Conservation (phyloP, 2,329 filamentous ascomycete genomes). For the Emmonsia crescens region DNA sequence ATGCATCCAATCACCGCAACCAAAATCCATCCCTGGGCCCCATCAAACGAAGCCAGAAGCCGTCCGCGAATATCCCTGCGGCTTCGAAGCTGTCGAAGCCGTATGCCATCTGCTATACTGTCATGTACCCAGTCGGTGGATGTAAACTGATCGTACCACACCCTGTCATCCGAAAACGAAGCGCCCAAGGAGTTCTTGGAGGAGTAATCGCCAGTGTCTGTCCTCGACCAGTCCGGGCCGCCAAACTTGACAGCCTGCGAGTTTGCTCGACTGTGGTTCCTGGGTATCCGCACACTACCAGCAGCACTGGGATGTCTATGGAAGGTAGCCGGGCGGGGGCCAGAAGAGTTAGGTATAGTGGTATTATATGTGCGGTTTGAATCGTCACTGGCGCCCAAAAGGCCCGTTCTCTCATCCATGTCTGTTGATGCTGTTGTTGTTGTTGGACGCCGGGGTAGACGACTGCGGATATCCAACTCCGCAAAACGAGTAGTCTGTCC, state of each 20-base stretch:
- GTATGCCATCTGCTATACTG: constrained; percentile 85
- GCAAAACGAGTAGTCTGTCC: constrained; percentile 10
- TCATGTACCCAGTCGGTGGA: constrained; percentile 98
- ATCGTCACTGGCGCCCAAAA: constrained; percentile 19
- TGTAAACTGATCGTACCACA: constrained; percentile 98
- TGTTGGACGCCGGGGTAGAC: constrained; percentile 5
- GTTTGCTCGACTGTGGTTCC: constrained; percentile 39
- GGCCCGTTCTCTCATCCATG: constrained; percentile 25
- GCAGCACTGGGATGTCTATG: constrained; percentile 26
- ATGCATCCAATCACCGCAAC: constrained; percentile 81
- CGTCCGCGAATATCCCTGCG: constrained; percentile 79
- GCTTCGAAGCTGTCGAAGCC: constrained; percentile 69
- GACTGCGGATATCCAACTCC: constrained; percentile 10
- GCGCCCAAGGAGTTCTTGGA: constrained; percentile 40
- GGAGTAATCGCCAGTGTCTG: constrained; percentile 45
- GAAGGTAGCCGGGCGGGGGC: constrained; percentile 22
- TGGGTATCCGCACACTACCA: constrained; percentile 29
- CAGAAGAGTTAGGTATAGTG: constrained; percentile 19
- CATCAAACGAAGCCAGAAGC: constrained; percentile 65
- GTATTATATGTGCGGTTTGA: constrained; percentile 28
- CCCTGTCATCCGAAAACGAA: constrained; percentile 67
- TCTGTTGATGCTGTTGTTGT: background rate
- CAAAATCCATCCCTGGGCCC: constrained; percentile 85
- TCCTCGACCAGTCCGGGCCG: constrained; percentile 56
- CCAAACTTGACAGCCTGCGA: constrained; percentile 47